A percentile compares a stretch with the other conserved stretches of the same genome.
Evolutionary conservation across 176 grass and related monocot species (phyloP).

Genomic region (Aegilops tauschii): DNA sequence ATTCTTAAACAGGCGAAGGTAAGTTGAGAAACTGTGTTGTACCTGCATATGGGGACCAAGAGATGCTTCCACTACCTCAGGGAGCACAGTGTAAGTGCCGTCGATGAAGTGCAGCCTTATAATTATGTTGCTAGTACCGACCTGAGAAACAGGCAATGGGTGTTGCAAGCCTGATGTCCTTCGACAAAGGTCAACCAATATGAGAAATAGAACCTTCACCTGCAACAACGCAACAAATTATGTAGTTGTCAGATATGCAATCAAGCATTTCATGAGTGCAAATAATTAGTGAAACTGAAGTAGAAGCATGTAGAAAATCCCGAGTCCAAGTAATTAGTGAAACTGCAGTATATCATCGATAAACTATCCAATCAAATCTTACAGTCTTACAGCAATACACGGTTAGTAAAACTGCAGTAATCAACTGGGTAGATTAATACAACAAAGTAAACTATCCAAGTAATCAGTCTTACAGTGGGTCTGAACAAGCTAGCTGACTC

Average conservation of each 20-base stretch:
- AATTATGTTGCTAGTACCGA: slow-evolving; percentile 90
- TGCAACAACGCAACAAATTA: slow-evolving; percentile 39
- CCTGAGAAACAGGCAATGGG: slow-evolving; percentile 83
- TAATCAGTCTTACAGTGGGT: not conserved
- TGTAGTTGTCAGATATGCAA: not conserved
- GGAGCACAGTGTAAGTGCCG: slow-evolving; percentile 93
- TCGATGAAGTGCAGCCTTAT: slow-evolving; percentile 99
- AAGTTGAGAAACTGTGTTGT: slow-evolving; percentile 3
- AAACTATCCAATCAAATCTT: too few relatives aligned
- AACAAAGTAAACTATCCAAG: not conserved
- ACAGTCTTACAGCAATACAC: too few relatives aligned
- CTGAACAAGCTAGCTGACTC: not conserved
- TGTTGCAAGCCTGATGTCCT: slow-evolving; percentile 77
- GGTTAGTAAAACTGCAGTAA: too few relatives aligned
- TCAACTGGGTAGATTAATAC: not conserved
- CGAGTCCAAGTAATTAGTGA: not conserved
- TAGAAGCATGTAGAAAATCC: not conserved
- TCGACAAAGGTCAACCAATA: slow-evolving; percentile 96
- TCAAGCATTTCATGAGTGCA: not conserved
- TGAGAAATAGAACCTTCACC: slow-evolving; percentile 97
- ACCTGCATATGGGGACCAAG: slow-evolving; percentile 99
- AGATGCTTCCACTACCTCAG: slow-evolving; percentile 98
- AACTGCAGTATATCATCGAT: too few relatives aligned
- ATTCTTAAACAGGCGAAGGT: not conserved
- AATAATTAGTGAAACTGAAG: not conserved